These are phyloP conservation scores for Celoporthe dispersa DNA, from an alignment of 2,329 filamentous ascomycete species.

Conservation along the genomic window DNA sequence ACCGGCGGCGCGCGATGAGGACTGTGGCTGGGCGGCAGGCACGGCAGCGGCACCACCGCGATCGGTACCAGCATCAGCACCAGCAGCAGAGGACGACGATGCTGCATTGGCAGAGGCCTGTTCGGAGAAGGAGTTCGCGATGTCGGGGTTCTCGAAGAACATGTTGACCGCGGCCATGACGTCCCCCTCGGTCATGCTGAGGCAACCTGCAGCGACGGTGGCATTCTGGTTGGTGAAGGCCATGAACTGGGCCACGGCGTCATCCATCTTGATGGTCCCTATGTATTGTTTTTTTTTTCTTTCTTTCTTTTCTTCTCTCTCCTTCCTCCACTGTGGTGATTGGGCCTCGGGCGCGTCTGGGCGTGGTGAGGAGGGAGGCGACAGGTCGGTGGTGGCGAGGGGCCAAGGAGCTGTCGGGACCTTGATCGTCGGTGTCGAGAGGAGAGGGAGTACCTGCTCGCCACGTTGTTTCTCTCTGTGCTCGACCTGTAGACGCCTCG, in stretches of 20 bases:
- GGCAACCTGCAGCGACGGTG: constrained; percentile 78
- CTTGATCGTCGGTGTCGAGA: not conserved
- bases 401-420: not conserved
- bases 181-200: constrained; percentile 83
- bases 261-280: constrained; percentile 59
- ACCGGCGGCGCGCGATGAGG: constrained; percentile 40
- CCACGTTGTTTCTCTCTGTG: not conserved
- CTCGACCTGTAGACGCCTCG: not conserved
- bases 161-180: constrained; percentile 85
- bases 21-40: constrained; percentile 19
- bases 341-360: not conserved
- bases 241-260: constrained; percentile 73
- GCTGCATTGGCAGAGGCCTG: constrained; percentile 35
- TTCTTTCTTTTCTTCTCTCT: no score
- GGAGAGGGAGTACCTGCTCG: not conserved
- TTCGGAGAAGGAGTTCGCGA: constrained; percentile 53
- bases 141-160: constrained; percentile 86
- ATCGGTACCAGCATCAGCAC: no score
- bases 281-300: not conserved
- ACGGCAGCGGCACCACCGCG: constrained; percentile 35
- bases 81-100: constrained; percentile 21
- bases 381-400: not conserved
- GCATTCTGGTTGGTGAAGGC: constrained; percentile 78
- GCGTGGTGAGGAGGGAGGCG: not conserved
- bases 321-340: not conserved